Conservation (phyloP, 2,329 filamentous ascomycete genomes). For the Neocatenulostroma microsporum region DNA sequence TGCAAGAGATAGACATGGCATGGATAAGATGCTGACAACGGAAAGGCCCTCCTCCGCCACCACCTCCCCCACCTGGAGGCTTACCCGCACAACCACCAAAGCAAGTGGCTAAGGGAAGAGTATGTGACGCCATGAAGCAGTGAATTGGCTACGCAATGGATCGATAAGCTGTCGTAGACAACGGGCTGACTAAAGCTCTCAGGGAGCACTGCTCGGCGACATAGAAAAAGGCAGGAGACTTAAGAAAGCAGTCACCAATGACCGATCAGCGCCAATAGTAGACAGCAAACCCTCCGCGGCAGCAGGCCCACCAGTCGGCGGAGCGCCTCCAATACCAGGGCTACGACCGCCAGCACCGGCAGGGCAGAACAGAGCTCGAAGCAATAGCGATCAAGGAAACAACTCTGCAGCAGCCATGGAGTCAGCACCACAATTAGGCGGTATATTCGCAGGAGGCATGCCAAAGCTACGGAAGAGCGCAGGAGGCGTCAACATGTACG, state of each 20-base stretch:
- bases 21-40: conserved; percentile 1
- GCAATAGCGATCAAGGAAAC: conserved; percentile 66
- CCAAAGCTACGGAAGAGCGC: conserved; percentile 79
- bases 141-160: too few species aligned
- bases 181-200: too few species aligned
- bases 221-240: conserved; percentile 73
- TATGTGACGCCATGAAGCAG: too few species aligned
- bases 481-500: conserved; percentile 56
- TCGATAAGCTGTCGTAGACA: too few species aligned
- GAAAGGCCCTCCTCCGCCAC: conserved; percentile 50
- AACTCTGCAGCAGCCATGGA: conserved; percentile 44
- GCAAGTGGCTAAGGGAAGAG: conserved; percentile 51
- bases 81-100: conserved; percentile 53
- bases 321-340: conserved; percentile 73
- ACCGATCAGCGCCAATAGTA: conserved; percentile 75
- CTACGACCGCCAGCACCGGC: conserved; percentile 64
- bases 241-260: conserved; percentile 79
- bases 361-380: conserved; percentile 58
- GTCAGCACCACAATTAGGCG: conserved; percentile 70
- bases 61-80: conserved; percentile 56
- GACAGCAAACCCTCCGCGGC: conserved; percentile 49
- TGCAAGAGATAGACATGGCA: too few species aligned
- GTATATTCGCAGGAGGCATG: conserved; percentile 88
- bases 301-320: conserved; percentile 54
- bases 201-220: conserved; percentile 82